Conservation (phyloP, 148 eudicot species). For the Gaultheria prostrata region DNA sequence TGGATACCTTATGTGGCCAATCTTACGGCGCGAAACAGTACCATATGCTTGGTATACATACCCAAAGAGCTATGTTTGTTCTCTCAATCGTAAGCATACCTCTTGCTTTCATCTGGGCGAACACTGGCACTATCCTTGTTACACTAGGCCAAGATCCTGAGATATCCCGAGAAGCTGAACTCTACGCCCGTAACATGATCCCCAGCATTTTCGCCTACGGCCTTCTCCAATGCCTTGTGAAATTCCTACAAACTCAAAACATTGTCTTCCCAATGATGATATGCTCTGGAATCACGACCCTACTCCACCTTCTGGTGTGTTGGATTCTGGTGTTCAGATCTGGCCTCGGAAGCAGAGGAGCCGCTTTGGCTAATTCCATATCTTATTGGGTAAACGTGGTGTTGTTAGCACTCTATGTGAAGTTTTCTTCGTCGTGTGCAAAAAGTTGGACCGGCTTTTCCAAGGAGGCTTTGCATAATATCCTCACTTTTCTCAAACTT, state of each 20-base stretch:
- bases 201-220: conserved; percentile 57
- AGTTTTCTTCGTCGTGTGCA: conserved; percentile 45
- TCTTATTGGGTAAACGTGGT: conserved; percentile 57
- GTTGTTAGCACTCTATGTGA: conserved; percentile 42
- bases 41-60: conserved; percentile 60
- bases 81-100: conserved; percentile 47
- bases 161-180: conserved; percentile 52
- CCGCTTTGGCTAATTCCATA: conserved; percentile 57
- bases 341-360: conserved; percentile 55
- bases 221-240: conserved; percentile 54
- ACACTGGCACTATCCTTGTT: conserved; percentile 43
- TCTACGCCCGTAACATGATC: conserved; percentile 47
- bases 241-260: conserved; percentile 61
- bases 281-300: conserved; percentile 45
- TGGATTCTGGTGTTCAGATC: conserved; percentile 57
- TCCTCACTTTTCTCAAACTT: conserved; percentile 38
- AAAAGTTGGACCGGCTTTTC: conserved; percentile 61
- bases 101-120: conserved; percentile 53
- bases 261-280: conserved; percentile 64
- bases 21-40: conserved; percentile 67
- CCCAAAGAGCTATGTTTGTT: conserved; percentile 55
- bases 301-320: conserved; percentile 43
- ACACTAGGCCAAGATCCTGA: conserved; percentile 50
- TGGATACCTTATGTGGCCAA: conserved; percentile 69
- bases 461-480: conserved; percentile 35